Percentiles rank a stretch among this genome's conserved stretches.
Evolutionary conservation across 2,329 filamentous ascomycete species (phyloP).

Genomic region (Thermochaetoides dissita): DNA sequence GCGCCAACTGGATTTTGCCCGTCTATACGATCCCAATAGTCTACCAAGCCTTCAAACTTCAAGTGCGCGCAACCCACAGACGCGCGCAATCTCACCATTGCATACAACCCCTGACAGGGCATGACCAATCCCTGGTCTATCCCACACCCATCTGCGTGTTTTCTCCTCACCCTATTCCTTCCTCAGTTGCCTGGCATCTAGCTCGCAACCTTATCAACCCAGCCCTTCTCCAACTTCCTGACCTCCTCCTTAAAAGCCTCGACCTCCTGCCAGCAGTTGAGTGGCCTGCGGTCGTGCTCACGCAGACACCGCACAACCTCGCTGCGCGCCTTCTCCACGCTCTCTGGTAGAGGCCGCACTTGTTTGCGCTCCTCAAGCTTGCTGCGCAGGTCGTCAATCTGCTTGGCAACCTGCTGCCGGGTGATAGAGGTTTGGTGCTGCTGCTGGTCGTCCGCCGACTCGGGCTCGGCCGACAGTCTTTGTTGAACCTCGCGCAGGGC

Average conservation of each 20-base stretch:
- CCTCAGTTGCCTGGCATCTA: slow-evolving; percentile 13
- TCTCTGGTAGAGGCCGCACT: slow-evolving; percentile 54
- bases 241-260: slow-evolving; percentile 85
- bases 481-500: slow-evolving; percentile 57
- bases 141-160: too few relatives aligned
- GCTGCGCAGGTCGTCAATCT: slow-evolving; percentile 42
- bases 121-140: too few relatives aligned
- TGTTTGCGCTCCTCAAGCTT: slow-evolving; percentile 50
- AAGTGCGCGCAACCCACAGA: too few relatives aligned
- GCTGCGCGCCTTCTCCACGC: slow-evolving; percentile 59
- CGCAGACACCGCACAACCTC: slow-evolving; percentile 69
- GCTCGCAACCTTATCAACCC: slow-evolving; percentile 68
- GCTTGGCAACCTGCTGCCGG: slow-evolving; percentile 40
- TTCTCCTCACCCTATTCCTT: too few relatives aligned
- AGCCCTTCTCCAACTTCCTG: slow-evolving; percentile 67
- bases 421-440: slow-evolving; percentile 18
- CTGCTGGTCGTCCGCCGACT: slow-evolving; percentile 17
- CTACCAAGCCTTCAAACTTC: too few relatives aligned
- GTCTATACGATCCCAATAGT: slow-evolving; percentile 1
- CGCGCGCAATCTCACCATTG: too few relatives aligned
- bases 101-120: too few relatives aligned
- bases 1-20: background rate
- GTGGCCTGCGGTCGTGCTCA: slow-evolving; percentile 69
- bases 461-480: slow-evolving; percentile 35
- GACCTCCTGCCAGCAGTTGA: slow-evolving; percentile 92